Conservation (phyloP, 768 basidiomycete species). For the Macrolepiota fuliginosa region DNA sequence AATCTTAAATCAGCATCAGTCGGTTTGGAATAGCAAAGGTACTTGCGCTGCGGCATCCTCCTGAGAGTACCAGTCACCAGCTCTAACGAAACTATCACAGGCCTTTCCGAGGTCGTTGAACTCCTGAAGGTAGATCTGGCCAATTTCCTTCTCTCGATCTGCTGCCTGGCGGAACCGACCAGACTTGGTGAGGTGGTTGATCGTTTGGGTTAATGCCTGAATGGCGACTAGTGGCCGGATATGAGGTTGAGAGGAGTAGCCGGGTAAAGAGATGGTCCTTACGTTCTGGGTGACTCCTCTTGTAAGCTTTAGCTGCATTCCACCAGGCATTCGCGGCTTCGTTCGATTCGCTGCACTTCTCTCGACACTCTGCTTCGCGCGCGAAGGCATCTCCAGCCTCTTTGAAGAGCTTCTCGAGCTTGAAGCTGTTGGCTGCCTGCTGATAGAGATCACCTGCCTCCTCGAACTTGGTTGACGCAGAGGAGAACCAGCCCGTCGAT, state of each 20-base stretch:
- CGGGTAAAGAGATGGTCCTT: slow-evolving; percentile 25
- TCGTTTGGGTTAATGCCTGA: slow-evolving; percentile 80
- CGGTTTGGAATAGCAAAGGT: background rate
- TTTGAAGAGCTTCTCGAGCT: slow-evolving; percentile 88
- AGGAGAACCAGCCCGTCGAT: slow-evolving; percentile 86
- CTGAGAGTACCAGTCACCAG: slow-evolving; percentile 96
- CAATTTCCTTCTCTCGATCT: slow-evolving; percentile 97
- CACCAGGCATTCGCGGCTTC: slow-evolving; percentile 99
- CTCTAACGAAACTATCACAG: slow-evolving; percentile 87
- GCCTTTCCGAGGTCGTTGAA: slow-evolving; percentile 77
- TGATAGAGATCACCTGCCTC: slow-evolving; percentile 96
- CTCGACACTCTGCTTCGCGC: slow-evolving; percentile 91
- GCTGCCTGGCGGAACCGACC: slow-evolving; percentile 98
- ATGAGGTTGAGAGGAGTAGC: slow-evolving; percentile 10
- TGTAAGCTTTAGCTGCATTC: slow-evolving; percentile 97
- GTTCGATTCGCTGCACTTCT: slow-evolving; percentile 81
- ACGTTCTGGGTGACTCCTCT: slow-evolving; percentile 85
- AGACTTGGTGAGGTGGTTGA: slow-evolving; percentile 73
- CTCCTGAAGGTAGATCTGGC: slow-evolving; percentile 87
- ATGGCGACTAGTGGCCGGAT: slow-evolving; percentile 68
- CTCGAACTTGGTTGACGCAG: slow-evolving; percentile 80
- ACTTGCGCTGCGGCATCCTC: slow-evolving; percentile 96
- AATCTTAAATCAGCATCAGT: background rate
- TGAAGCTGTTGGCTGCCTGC: slow-evolving; percentile 91
- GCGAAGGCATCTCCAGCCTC: slow-evolving; percentile 92